Evolutionary conservation across 495 filamentous ascomycete genomes (phyloP).

Genomic region (Acidomyces sp.): DNA sequence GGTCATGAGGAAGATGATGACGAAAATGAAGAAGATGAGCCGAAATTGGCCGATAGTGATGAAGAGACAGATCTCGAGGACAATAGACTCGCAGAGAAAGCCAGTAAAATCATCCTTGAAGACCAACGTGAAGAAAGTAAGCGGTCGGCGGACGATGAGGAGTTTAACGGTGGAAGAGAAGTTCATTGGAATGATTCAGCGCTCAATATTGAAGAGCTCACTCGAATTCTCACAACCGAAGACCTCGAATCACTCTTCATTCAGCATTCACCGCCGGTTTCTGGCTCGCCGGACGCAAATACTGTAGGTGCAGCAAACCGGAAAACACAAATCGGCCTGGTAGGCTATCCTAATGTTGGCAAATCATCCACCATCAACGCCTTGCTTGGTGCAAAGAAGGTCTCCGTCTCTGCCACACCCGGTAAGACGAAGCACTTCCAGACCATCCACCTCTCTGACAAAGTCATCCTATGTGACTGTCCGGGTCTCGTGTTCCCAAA

Average conservation of each 20-base stretch:
- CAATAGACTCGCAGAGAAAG: conserved; percentile 11
- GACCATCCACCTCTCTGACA: conserved; percentile 82
- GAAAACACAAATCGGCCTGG: conserved; percentile 82
- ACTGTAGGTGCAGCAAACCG: conserved; percentile 26
- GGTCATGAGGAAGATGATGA: conserved; percentile 29
- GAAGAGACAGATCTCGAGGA: conserved; percentile 21
- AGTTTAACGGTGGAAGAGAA: conserved; percentile 16
- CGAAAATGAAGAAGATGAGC: conserved; percentile 13
- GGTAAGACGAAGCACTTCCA: conserved; percentile 99
- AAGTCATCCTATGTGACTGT: conserved; percentile 91
- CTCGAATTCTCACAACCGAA: conserved; percentile 76
- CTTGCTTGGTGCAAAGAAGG: conserved; percentile 92
- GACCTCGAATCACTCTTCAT: conserved; percentile 87
- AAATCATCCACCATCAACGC: conserved; percentile 99
- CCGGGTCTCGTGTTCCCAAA: conserved; percentile 98
- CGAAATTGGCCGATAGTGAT: conserved; percentile 22
- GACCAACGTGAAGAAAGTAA: conserved; percentile 32
- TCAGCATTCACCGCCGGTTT: conserved; percentile 31
- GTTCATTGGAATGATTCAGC: conserved; percentile 23
- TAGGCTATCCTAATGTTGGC: conserved; percentile 97
- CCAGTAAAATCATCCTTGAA: conserved; percentile 20
- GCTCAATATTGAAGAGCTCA: conserved; percentile 36
- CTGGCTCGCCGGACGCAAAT: conserved; percentile 6
- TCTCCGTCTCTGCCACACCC: conserved; percentile 92
- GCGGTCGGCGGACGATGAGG: conserved; percentile 28